phyloP scores from a whole-genome alignment of 2,329 filamentous ascomycete species.

The Penicillium oxalicum region DNA sequence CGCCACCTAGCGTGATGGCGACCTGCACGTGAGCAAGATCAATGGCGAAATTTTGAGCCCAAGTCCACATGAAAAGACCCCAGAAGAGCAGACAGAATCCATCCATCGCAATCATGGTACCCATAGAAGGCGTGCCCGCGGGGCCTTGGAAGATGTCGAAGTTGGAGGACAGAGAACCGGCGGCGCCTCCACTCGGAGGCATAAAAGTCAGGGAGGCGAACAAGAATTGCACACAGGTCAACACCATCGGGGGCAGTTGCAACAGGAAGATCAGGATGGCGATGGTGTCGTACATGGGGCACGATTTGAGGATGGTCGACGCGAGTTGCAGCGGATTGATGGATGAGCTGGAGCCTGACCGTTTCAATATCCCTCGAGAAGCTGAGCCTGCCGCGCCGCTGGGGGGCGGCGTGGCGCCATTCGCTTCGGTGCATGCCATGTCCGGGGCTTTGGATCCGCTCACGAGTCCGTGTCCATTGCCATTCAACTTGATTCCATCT shows the following conservation, averaged over 20 bases:
- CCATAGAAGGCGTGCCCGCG: constrained; percentile 76
- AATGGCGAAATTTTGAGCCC: constrained; percentile 78
- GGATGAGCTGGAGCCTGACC: constrained; percentile 40
- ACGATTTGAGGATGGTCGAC: constrained; percentile 80
- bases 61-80: constrained; percentile 74
- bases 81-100: constrained; percentile 75
- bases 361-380: constrained; percentile 32
- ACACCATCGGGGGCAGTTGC: constrained; percentile 79
- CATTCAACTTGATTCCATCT: constrained; percentile 30
- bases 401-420: constrained; percentile 26
- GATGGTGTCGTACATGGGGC: constrained; percentile 89
- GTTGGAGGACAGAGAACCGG: constrained; percentile 69
- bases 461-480: constrained; percentile 29
- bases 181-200: constrained; percentile 70
- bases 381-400: constrained; percentile 25
- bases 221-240: constrained; percentile 83
- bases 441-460: constrained; percentile 33
- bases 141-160: constrained; percentile 88
- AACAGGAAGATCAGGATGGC: constrained; percentile 94
- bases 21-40: constrained; percentile 92
- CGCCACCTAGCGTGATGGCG: constrained; percentile 81
- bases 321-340: constrained; percentile 70
- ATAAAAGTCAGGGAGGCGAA: constrained; percentile 93
- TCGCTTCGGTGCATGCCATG: constrained; percentile 32
- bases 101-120: constrained; percentile 79